Evolutionary conservation across 2,329 filamentous ascomycete genomes (phyloP), one percentile per base, ranked within the genome.

Genomic region (Claviceps capensis): DNA sequence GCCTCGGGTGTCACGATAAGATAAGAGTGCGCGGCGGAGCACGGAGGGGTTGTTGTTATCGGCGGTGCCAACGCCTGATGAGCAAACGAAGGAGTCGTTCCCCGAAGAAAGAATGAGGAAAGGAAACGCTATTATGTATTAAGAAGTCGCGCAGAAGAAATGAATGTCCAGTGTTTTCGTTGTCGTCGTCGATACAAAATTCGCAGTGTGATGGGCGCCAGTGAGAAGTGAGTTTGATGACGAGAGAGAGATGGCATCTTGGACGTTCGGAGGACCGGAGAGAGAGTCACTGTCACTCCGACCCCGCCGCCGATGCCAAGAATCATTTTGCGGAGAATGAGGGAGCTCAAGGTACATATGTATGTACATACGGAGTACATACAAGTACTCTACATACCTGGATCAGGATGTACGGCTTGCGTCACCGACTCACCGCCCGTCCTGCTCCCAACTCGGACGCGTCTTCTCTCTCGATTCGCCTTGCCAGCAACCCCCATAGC

Each of bases 41-140:
- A 51, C 49, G 26, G 52, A 54, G 52, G 52, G 52, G 52, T 38
- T 42, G 52, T 22, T 54, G 45, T 47, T 47, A 52, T 51, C 52
- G 38, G 46, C 37, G 48, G 11, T 16, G 44, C 40, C 17, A 41
- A 51, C 43, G 52, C 37, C 26, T 4, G 16, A 42, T n/a, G 22
- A 47, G 30, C 44, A 23, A 46, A 43, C 14, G n/a, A 37, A 40
- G 41, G n/a, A 14, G 36, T 17, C 36, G 47, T 47, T 49, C 45
- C 52, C 23, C 37, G 23, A 14, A 30, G 7, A 34, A 19, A 34
- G 4, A 26, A 26, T 19, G 19, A 40, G 17, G 19, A 2, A 11
- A 37, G n/a, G n/a, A 42, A 37, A 17, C 30, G 30, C 30, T 34
- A 34, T 34, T 11, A 48, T 26, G 23, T 26, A 26, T 22, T 14